Evolutionary conservation across 306 rosid genomes (phyloP), one percentile per base, ranked within the genome.

Genomic region (Quercus cerris): DNA sequence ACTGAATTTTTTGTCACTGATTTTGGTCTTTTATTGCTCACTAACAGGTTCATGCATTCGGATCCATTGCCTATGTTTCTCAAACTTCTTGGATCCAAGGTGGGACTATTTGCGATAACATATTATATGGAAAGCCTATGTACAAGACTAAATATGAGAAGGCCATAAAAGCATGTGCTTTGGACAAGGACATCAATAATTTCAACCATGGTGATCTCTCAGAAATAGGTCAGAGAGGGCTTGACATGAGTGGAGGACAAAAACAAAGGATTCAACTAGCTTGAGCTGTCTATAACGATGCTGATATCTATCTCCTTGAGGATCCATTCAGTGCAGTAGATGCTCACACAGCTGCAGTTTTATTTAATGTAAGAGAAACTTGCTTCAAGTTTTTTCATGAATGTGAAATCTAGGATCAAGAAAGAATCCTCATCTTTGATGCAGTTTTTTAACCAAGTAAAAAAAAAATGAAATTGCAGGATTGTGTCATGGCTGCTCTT

Each of bases 211-310:
- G 91, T 59, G 91, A 85, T 62, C 89, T 85, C 66, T 83, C 91
- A 31, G 91, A 88, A 79, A 88, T 88, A 75, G 91, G 91, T 6
- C 84, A 88, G 77, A 83, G 91, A 86, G 89, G 91, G 46, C 71
- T 88, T 66, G 85, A 88, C 84, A 59, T 88, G 87, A 85, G 91
- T 56, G 91, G 89, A 31, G 91, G 91, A 20, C 91, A 88, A 73
- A 88, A 85, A 74, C 87, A 88, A 33, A 76, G 87, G 80, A 85
- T 88, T 83, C 89, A 88, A 51, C 87, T 88, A 3, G 91, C 91
- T 23, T 55, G 89, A 81, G 87, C 89, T 75, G 84, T 88, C 46
- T 88, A 88, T 72, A 85, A 78, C 61, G 91, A 88, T 69, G 86
- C 85, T 28, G 86, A 88, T 69, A 83, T 83, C 78, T 88, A 88